phyloP scores from a whole-genome alignment of 805 yeast genomes.

The Dipodascopsis tothii region DNA sequence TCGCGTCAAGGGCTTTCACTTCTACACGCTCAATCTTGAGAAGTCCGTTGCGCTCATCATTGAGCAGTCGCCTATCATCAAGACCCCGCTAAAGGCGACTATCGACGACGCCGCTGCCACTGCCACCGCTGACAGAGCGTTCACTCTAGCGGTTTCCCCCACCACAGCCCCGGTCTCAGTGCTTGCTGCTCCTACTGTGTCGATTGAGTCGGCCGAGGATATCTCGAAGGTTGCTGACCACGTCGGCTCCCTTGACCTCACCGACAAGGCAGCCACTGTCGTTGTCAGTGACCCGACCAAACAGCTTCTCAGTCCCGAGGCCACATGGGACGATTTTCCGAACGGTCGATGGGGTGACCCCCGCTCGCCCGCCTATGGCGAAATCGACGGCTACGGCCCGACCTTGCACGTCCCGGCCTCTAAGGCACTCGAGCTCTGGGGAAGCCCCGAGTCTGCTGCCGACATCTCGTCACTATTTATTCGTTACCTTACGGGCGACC shows the following conservation, averaged over 20 bases:
- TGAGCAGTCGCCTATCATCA: constrained; percentile 50
- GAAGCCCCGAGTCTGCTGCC: constrained; percentile 53
- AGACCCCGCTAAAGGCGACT: constrained; percentile 22
- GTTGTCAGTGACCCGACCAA: not conserved
- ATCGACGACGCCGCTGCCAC: constrained; percentile 35
- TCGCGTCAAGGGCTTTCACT: constrained; percentile 75
- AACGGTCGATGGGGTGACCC: constrained; percentile 99
- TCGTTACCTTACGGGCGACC: constrained; percentile 61
- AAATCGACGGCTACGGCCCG: constrained; percentile 95
- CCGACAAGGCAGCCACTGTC: not conserved
- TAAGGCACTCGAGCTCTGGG: constrained; percentile 82
- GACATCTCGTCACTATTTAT: constrained; percentile 61
- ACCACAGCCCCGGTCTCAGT: constrained; percentile 7
- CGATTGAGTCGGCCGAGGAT: constrained; percentile 7
- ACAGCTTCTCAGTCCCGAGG: constrained; percentile 4
- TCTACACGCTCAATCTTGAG: constrained; percentile 86
- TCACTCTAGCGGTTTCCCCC: constrained; percentile 28
- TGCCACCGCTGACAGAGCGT: constrained; percentile 38
- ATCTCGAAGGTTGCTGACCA: not conserved
- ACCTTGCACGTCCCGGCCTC: constrained; percentile 62
- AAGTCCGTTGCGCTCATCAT: constrained; percentile 83
- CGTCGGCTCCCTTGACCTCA: not conserved
- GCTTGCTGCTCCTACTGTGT: constrained; percentile 28
- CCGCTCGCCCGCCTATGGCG: constrained; percentile 96
- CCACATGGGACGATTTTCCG: constrained; percentile 89